Conservation (phyloP, 495 filamentous ascomycete genomes). For the Pseudevernia furfuracea region DNA sequence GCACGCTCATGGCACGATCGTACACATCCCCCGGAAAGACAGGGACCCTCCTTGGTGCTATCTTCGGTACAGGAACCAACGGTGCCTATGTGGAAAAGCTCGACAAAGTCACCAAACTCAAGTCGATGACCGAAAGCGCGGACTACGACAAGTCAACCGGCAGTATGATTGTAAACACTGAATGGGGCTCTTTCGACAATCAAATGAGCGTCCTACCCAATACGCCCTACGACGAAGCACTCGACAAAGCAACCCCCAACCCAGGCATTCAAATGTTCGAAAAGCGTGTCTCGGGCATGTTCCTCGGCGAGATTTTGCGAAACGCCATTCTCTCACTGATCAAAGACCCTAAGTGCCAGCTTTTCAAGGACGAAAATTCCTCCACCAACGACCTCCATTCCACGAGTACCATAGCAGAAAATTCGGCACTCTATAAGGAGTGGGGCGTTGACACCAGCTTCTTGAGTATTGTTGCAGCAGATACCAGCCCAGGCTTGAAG, state of each 20-base stretch:
- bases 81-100: slow-evolving; percentile 42
- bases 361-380: slow-evolving; percentile 66
- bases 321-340: slow-evolving; percentile 62
- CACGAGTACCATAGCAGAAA: slow-evolving; percentile 55
- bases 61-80: slow-evolving; percentile 47
- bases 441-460: slow-evolving; percentile 90
- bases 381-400: slow-evolving; percentile 55
- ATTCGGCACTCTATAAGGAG: slow-evolving; percentile 61
- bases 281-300: slow-evolving; percentile 97
- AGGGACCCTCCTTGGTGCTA: slow-evolving; percentile 79
- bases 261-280: slow-evolving; percentile 98
- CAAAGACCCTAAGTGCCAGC: slow-evolving; percentile 48
- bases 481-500: slow-evolving; percentile 54
- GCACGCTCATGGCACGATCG: slow-evolving; percentile 93
- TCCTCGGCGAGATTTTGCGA: slow-evolving; percentile 88
- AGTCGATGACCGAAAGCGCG: slow-evolving; percentile 35
- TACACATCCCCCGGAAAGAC: slow-evolving; percentile 89
- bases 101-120: slow-evolving; percentile 42
- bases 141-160: slow-evolving; percentile 75
- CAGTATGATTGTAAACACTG: slow-evolving; percentile 95
- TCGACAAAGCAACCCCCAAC: slow-evolving; percentile 78
- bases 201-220: slow-evolving; percentile 75
- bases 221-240: slow-evolving; percentile 70
- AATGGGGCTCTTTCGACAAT: slow-evolving; percentile 99
- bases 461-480: slow-evolving; percentile 71